A percentile compares a stretch with the other conserved stretches of the same genome.
These are phyloP conservation scores for Ceratobasidium sp. DNA, from an alignment of 1,284 basidiomycete genomes.

Conservation along the genomic window DNA sequence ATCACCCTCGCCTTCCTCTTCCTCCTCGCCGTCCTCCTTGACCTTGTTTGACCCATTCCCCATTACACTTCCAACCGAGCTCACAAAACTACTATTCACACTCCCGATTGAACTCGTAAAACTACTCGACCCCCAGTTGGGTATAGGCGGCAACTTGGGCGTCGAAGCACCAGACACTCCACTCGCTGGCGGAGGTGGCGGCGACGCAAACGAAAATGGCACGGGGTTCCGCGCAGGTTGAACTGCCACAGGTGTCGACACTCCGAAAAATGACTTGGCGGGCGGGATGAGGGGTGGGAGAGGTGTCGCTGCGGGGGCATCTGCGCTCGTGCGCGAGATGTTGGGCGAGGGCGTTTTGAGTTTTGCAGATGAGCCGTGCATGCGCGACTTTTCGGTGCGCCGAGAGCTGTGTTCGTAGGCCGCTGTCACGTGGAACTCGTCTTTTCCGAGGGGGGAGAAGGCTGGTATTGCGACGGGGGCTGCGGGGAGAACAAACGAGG, in stretches of 20 bases:
- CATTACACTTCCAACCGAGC: not conserved
- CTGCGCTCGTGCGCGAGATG: conserved; percentile 10
- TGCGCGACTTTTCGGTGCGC: conserved; percentile 25
- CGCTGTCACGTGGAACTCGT: conserved; percentile 35
- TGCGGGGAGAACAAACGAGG: not conserved
- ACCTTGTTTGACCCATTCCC: not conserved
- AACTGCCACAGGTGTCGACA: not conserved
- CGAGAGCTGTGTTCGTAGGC: conserved; percentile 35
- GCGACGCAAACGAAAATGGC: conserved; percentile 14
- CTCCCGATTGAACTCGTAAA: conserved; percentile 9
- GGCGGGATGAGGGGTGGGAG: conserved; percentile 11
- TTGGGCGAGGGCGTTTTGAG: conserved; percentile 32
- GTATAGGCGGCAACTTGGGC: conserved; percentile 15
- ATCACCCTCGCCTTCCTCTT: conserved; percentile 15
- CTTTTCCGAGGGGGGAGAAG: conserved; percentile 31
- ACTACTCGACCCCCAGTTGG: conserved; percentile 25
- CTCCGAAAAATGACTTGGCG: conserved; percentile 35
- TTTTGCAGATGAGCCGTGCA: conserved; percentile 39
- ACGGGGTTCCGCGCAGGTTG: not conserved
- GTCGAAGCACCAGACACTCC: not conserved
- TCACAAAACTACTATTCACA: not conserved
- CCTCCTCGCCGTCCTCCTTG: not conserved
- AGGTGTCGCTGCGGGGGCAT: not conserved
- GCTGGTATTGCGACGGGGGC: not conserved
- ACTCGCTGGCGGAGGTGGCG: not conserved